A percentile compares a stretch with the other conserved stretches of the same genome.
These are phyloP conservation scores for Coemansia asiatica DNA, from an alignment of 192 early-diverging fungal genomes.

Conservation along the genomic window DNA sequence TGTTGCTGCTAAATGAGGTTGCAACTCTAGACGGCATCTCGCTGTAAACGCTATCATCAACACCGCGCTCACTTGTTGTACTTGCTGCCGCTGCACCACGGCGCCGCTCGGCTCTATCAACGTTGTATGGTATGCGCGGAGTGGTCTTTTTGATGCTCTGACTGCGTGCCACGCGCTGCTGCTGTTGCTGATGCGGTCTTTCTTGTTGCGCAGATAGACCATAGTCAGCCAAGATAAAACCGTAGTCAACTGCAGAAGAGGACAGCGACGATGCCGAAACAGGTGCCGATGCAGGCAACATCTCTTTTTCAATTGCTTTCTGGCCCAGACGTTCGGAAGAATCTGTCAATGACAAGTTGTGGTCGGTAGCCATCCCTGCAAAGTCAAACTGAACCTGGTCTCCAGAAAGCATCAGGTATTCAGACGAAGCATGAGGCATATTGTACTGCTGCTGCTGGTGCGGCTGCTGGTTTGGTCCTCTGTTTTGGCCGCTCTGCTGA, in stretches of 20 bases:
- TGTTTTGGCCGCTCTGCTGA: no score
- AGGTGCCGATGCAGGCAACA: neutral
- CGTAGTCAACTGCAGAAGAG: neutral
- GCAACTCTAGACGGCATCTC: neutral
- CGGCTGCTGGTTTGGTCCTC: neutral
- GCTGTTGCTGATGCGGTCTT: conserved; percentile 8
- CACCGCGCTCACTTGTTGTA: conserved; percentile 18
- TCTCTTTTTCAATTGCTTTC: no score
- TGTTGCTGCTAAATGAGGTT: neutral
- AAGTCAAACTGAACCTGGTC: conserved; percentile 25
- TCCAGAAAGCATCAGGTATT: neutral
- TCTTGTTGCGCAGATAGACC: no score
- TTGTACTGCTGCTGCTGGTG: neutral
- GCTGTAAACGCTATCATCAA: neutral
- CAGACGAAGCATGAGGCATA: neutral
- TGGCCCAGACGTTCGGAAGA: no score
- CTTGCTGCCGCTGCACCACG: conserved; percentile 7
- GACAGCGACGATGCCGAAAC: neutral
- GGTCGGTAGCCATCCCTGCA: conserved; percentile 37
- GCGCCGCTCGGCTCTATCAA: conserved; percentile 22
- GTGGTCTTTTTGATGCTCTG: conserved; percentile 21
- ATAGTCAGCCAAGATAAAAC: no score
- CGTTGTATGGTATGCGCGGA: conserved; percentile 31
- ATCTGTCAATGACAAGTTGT: conserved; percentile 2
- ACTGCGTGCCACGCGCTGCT: conserved; percentile 36